Evolutionary conservation across 2,329 filamentous ascomycete species (phyloP), one percentile per base, ranked within the genome.

Genomic region (Cryoendolithus antarcticus): DNA sequence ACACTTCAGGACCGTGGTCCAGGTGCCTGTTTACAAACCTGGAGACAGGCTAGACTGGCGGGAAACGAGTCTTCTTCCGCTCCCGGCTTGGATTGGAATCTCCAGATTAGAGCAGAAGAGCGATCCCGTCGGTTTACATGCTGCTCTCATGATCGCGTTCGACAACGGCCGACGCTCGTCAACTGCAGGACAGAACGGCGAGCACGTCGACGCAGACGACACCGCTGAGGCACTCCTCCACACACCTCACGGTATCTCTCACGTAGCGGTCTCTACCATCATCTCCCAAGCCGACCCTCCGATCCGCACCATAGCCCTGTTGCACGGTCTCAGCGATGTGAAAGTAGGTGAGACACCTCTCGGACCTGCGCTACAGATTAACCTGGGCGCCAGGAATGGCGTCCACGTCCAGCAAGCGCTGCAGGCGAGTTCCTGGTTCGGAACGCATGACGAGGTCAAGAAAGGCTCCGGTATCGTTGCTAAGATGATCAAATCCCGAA

Each of bases 311-410:
- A 62, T 80, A 0, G 75, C 73, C 0, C 65, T 82, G 36, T 57
- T 82, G 6, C 78, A 82, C 54, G 77, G 77, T 0, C 59, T 82
- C 6, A 72, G 80, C 49, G 74, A 80, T 47, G 70, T 81, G 4
- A 64, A 64, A n/a, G 57, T 72, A 12, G 60, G 60, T 1, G 40
- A 48, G 5, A 42, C 43, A 8, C 47, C 34, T 13, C 48, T 48
- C 9, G 42, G 44, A 33, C 52, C 55, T 4, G 56, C 61, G 12
- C 69, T 73, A 50, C 75, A 80, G 54, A 60, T 80, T 28, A 82
- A 81, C 44, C 66, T 80, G n/a, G 77, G 77, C 2, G 77, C 69
- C 0, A 62, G 71, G 42, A 81, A 80, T 49, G 77, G 73, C 0
- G 56, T 79, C 10, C 62, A 70, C 42, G 71, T 72, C 3, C 74